Percentiles rank a stretch among this genome's conserved stretches.
These are phyloP conservation scores for Neurospora sp. DNA, from an alignment of 495 filamentous ascomycete genomes.

Conservation along the genomic window DNA sequence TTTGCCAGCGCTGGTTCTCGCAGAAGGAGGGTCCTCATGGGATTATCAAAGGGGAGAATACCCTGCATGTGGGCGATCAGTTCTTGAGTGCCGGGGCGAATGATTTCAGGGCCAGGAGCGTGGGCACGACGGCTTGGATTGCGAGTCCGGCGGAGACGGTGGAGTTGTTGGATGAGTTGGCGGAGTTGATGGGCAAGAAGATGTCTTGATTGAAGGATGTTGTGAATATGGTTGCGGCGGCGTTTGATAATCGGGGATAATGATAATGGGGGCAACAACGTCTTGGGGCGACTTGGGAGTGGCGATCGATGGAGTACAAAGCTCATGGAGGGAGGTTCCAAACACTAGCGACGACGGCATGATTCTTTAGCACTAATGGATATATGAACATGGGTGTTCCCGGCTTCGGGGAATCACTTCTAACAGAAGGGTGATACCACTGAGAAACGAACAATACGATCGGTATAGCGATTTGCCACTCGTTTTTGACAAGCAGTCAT, in stretches of 20 bases:
- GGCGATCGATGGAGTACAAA: not conserved
- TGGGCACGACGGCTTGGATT: conserved; percentile 75
- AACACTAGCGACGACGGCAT: not conserved
- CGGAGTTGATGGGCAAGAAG: conserved; percentile 43
- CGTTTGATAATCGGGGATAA: not conserved
- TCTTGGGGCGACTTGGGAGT: not conserved
- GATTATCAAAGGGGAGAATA: conserved; percentile 40
- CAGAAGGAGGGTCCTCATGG: conserved; percentile 33
- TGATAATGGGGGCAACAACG: not conserved
- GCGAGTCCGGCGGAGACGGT: conserved; percentile 87
- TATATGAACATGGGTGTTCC: not conserved
- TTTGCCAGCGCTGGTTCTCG: conserved; percentile 87
- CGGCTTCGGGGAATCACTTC: not conserved
- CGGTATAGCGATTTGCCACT: not conserved
- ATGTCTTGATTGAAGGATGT: conserved; percentile 10
- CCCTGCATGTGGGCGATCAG: conserved; percentile 87
- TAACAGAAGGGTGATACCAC: not conserved
- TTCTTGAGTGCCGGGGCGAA: conserved; percentile 93
- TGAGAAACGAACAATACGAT: not conserved
- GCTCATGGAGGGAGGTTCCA: not conserved
- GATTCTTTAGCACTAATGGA: not conserved
- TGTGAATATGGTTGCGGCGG: not conserved
- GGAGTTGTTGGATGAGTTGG: conserved; percentile 73
- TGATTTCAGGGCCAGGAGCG: conserved; percentile 76
- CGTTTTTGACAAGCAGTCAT: not conserved